Percentiles rank a stretch among this genome's conserved stretches.
These are phyloP conservation scores for Malania oleifera DNA, from an alignment of 164 flowering plant species.

Conservation along the genomic window DNA sequence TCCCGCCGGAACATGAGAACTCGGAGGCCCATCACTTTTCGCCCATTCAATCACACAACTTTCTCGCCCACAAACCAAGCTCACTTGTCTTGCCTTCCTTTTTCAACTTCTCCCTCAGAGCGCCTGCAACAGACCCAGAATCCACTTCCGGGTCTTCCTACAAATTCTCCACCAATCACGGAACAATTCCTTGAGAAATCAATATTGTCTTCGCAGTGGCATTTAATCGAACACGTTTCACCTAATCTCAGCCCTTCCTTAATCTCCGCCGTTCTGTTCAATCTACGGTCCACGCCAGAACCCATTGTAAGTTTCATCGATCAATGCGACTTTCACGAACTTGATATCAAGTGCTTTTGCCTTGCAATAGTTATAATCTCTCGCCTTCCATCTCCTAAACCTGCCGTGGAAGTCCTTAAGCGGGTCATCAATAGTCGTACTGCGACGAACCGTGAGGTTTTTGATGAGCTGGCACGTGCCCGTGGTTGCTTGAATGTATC, in stretches of 20 bases:
- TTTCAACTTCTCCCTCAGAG: neutral
- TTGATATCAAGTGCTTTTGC: slow-evolving; percentile 38
- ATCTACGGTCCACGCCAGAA: slow-evolving; percentile 41
- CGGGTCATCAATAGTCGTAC: slow-evolving; percentile 14
- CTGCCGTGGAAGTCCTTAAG: slow-evolving; percentile 42
- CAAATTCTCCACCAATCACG: slow-evolving; percentile 8
- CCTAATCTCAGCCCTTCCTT: slow-evolving; percentile 26
- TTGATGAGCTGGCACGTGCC: slow-evolving; percentile 33
- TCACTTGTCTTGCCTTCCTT: neutral
- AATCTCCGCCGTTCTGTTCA: slow-evolving; percentile 31
- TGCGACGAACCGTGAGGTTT: slow-evolving; percentile 23
- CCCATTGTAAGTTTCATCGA: slow-evolving; percentile 35
- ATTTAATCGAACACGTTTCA: slow-evolving; percentile 42
- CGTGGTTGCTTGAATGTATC: slow-evolving; percentile 24
- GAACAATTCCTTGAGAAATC: slow-evolving; percentile 3
- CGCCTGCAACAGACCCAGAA: neutral
- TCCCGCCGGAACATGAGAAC: neutral
- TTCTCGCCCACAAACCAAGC: neutral
- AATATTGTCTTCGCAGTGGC: slow-evolving; percentile 49
- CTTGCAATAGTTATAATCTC: slow-evolving; percentile 45
- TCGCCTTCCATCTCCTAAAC: slow-evolving; percentile 34
- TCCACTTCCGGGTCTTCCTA: neutral
- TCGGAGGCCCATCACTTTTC: neutral
- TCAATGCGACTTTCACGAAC: slow-evolving; percentile 20
- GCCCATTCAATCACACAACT: neutral